Evolutionary conservation across 495 filamentous ascomycete genomes (phyloP), one percentile per base, ranked within the genome.

Genomic region (Lophiotrema nucula): DNA sequence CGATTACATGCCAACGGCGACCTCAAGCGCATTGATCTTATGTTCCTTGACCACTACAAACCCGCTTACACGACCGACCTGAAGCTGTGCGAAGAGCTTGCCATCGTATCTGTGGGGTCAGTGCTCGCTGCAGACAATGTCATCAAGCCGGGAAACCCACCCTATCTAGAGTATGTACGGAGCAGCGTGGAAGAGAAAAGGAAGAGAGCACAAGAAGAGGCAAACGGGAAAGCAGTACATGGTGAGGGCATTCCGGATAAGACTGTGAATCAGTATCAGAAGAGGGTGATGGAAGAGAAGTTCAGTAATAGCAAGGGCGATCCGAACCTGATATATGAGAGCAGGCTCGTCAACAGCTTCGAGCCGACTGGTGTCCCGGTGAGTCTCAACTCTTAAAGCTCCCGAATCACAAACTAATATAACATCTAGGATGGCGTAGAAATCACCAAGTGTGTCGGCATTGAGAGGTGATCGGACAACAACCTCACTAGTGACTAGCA

Each of bases 41-140:
- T 88, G 57, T 89, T 90, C 64, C 72, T 92, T 26, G 88, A 90
- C 50, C 88, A 91, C 61, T 83, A 83, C 66, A 90, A 91, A 64
- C 83, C 84, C 0, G 78, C 81, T 0, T 90, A 90, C 56, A 81
- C 76, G 0, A 72, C 80, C 2, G 88, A 92, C 60, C 67, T 91
- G 59, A 89, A 88, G 74, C 73, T 88, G 1, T 85, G 82, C 56
- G 88, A 91, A 73, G 77, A 83, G 24, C 71, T 88, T 10, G 80
- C 79, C 1, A 66, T 90, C 48, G 74, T 92, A 33, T 74, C 72
- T 1, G 71, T 72, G 0, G 85, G 83, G 12, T 82, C 83, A 0
- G 77, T 90, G 10, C 60, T 88, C 21, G 82, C 78, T 0, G 88
- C 87, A 0, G 88, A 92, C 66, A 91, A 92, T 69, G 83, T 90